Base-by-base conservation (phyloP, 257 asterid species). In the Capsicum baccatum region DNA sequence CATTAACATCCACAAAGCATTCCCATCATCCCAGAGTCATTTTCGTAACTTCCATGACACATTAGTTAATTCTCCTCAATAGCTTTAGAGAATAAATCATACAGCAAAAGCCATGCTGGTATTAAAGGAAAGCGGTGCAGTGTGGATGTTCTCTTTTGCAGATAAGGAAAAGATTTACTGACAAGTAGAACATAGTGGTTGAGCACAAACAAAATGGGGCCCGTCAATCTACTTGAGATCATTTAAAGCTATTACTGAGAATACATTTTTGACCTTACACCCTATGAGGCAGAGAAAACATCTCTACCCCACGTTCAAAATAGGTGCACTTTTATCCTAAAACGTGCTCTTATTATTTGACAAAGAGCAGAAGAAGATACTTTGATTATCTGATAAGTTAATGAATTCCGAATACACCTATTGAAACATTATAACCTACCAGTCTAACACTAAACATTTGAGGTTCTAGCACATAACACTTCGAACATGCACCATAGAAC, bases 301-400 rank as follows among this genome's bases (percentile, higher is more conserved):
- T 17, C 59, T 55, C 16, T 55, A 55, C 59, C 17, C 17, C 59
- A 55, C 17, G 59, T 55, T 55, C 59, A 55, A 12, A 55, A 17
- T 17, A 13, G 17, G 16, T 3, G 59, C 3, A 17, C 59, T 55
- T 4, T 55, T 55, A 55, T 55, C 59, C 59, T 55, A 12, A 55
- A 55, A 55, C 17, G 13, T 12, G 59, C 59, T 12, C 13, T 55
- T 15, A 55, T 55, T 12, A 55, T 55, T 14, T 4, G 59, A 55
- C 59, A 55, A 48, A 48, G n/a, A 37, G 54, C 21, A 68, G 44
- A 67, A 37, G 76, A 68, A 68, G 76, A 39, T 15, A 39, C 52
- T 0, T 68, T 68, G 76, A 68, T 68, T 68, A 37, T 68, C 52
- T 37, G 76, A 7, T 68, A 68, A 68, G 52, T 68, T 68, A 52